Evolutionary conservation across 2,329 filamentous ascomycete species (phyloP), one percentile per base, ranked within the genome.

Genomic region (Onygena corvina): DNA sequence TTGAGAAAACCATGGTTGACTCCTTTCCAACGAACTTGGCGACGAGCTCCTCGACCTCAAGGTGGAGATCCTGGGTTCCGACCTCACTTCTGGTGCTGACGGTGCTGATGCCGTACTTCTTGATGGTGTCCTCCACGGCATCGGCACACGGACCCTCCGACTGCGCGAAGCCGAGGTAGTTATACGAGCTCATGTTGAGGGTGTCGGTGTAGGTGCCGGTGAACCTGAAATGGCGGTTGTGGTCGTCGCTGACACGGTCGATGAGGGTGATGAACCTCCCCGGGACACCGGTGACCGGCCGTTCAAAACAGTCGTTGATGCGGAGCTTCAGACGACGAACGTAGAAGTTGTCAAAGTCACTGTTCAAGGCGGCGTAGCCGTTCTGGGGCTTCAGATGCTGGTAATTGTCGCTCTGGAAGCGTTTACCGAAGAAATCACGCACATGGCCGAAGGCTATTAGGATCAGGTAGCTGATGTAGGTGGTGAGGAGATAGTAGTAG

Each of bases 331-430:
- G 69, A 53, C 92, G 78, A 50, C 92, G 80, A 50, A 90, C 86
- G 69, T 98, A 98, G 67, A 98, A 98, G 68, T 90, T 96, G 73
- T 98, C 92, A 63, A 98, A 98, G 67, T 98, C 92, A 60, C 88
- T 93, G 68, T 95, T 96, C 56, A 98, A 76, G 1, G 92, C 88
- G 8, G 90, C 92, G 63, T 94, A 96, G 54, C 92, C 92, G 64
- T 94, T 86, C 56, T 80, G 77, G 31, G 83, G 77, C 63, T 84
- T 84, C 60, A 96, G 73, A 59, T 92, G 83, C 62, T 80, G 81
- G 68, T 96, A 96, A 61, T 87, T 84, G 63, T 85, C 80, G 65
- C 88, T 80, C 63, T 83, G 84, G 70, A 98, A 95, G 54, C 86
- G 80, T 75, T 96, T 95, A 66, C 92, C 90, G 64, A 98, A 96